Conservation (phyloP, 768 basidiomycete species). For the Gloeophyllum trabeum region DNA sequence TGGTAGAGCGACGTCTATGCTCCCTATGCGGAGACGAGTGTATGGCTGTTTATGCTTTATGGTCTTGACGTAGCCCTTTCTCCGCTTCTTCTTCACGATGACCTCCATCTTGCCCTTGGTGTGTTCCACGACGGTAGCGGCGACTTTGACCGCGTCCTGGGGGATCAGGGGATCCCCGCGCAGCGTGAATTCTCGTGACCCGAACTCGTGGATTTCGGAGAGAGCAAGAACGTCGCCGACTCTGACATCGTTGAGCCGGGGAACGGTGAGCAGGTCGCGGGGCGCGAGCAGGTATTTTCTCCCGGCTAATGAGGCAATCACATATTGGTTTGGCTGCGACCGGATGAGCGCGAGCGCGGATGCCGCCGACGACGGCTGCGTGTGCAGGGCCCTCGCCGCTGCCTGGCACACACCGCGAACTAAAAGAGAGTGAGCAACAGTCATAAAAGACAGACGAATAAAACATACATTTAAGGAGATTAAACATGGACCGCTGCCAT, state of each 20-base stretch:
- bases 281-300: slow-evolving; percentile 84
- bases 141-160: slow-evolving; percentile 52
- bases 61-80: slow-evolving; percentile 96
- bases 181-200: slow-evolving; percentile 90
- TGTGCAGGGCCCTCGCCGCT: slow-evolving; percentile 19
- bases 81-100: slow-evolving; percentile 93
- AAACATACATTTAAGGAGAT: slow-evolving; percentile 14
- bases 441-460: slow-evolving; percentile 1
- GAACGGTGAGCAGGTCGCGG: slow-evolving; percentile 88
- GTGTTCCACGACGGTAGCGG: slow-evolving; percentile 93
- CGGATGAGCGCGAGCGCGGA: slow-evolving; percentile 73
- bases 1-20: slow-evolving; percentile 38
- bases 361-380: slow-evolving; percentile 30
- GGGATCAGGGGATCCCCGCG: slow-evolving; percentile 69
- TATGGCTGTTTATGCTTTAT: slow-evolving; percentile 91
- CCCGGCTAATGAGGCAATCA: slow-evolving; percentile 81
- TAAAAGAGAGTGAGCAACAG: not conserved
- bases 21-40: slow-evolving; percentile 88
- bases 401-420: slow-evolving; percentile 7
- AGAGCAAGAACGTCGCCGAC: slow-evolving; percentile 81
- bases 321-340: slow-evolving; percentile 87
- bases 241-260: slow-evolving; percentile 72
- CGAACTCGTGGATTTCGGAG: slow-evolving; percentile 85
- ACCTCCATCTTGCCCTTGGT: slow-evolving; percentile 90
- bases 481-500: slow-evolving; percentile 12